phyloP scores from a whole-genome alignment of 2,329 filamentous ascomycete genomes.

The Botrytis cinerea region DNA sequence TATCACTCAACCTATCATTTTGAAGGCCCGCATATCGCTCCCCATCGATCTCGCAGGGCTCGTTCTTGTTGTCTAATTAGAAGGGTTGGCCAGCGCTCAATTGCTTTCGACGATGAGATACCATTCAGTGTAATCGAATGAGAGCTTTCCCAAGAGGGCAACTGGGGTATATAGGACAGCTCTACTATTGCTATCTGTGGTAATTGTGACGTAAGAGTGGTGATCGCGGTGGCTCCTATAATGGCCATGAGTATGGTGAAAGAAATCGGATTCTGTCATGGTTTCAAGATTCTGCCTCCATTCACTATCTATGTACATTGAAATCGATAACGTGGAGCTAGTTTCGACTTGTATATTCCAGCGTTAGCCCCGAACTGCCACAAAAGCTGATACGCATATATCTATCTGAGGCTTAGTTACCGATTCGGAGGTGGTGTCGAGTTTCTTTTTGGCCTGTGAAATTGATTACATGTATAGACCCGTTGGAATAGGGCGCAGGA shows the following conservation, averaged over 20 bases:
- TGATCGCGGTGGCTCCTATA: neutral
- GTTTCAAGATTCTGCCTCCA: too few relatives aligned
- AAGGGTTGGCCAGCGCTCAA: neutral
- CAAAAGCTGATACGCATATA: neutral
- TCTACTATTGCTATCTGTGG: neutral
- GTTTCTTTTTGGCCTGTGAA: neutral
- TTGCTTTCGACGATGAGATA: neutral
- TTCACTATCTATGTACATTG: too few relatives aligned
- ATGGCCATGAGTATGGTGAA: neutral
- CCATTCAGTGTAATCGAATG: neutral
- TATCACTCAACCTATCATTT: neutral
- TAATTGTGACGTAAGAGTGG: neutral
- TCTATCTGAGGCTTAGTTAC: neutral
- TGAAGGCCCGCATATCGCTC: neutral
- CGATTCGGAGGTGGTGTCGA: neutral
- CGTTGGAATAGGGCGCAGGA: neutral
- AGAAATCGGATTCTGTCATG: neutral
- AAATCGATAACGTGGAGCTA: too few relatives aligned
- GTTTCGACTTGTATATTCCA: neutral
- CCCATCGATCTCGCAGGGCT: neutral
- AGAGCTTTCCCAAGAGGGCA: neutral
- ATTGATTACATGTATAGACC: neutral
- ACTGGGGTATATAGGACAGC: neutral
- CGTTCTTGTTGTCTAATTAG: neutral
- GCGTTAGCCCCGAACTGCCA: neutral